A percentile compares a stretch with the other conserved stretches of the same genome.
Conservation (phyloP, 352 stramenopile species). For the Thalassiosira allenii region DNA sequence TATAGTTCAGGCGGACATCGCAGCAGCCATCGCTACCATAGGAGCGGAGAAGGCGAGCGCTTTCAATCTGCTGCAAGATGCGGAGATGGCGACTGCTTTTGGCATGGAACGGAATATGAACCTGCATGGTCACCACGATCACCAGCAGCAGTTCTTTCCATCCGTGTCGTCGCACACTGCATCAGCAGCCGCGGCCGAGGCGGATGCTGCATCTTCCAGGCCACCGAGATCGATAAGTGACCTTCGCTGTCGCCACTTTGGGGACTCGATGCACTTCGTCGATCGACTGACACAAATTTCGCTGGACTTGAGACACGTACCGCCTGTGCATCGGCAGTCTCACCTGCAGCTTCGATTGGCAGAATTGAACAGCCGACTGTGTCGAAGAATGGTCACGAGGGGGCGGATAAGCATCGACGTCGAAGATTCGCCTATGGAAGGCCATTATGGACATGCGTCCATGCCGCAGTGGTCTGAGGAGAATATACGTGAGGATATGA, state of each 20-base stretch:
- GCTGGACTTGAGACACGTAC: constrained; percentile 71
- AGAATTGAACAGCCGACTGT: constrained; percentile 81
- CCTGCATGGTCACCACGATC: constrained; percentile 7
- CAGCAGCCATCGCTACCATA: constrained; percentile 76
- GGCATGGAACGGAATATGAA: constrained; percentile 55
- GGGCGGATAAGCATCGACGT: constrained; percentile 83
- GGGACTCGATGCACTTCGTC: constrained; percentile 86
- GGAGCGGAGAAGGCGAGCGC: constrained; percentile 77
- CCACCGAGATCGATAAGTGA: constrained; percentile 73
- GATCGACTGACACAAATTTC: constrained; percentile 83
- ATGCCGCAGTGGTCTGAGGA: constrained; percentile 39
- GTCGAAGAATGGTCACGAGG: constrained; percentile 77
- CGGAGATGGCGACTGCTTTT: constrained; percentile 83
- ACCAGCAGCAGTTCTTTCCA: constrained; percentile 20
- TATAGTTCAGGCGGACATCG: constrained; percentile 82
- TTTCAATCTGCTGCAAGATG: constrained; percentile 85
- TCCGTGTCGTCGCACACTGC: not conserved
- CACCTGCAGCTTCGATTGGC: constrained; percentile 64
- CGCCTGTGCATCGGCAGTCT: constrained; percentile 51
- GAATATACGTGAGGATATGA: constrained; percentile 74
- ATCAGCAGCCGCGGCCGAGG: not conserved
- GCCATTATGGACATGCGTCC: too few species aligned
- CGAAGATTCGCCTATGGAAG: constrained; percentile 52
- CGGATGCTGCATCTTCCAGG: constrained; percentile 17
- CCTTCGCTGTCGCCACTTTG: constrained; percentile 83